Evolutionary conservation across 495 filamentous ascomycete species (phyloP), one percentile per base, ranked within the genome.

Genomic region (Chaetomium cochliodes): DNA sequence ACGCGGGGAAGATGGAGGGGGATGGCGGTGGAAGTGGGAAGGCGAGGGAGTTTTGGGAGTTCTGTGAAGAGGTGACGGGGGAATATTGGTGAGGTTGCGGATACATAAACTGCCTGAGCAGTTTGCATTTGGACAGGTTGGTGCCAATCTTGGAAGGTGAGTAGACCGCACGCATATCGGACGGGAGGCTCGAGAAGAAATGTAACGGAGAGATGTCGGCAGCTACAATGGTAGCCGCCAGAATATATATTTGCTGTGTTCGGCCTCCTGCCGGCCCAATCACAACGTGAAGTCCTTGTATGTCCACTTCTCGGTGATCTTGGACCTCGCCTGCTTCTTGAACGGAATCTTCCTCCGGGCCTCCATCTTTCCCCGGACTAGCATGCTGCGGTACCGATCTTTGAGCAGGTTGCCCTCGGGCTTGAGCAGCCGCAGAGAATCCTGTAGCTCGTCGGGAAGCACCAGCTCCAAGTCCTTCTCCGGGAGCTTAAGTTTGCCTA

Each of bases 341-440:
- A 92, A 91, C 46, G 86, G 81, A 60, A 94, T 83, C 12, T 87
- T 86, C 74, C 86, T 89, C 69, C 94, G 81, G 23, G 84, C 82
- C 79, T 98, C 94, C 58, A 98, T 76, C 77, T 94, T 96, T 55
- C 94, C 96, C 65, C 91, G 82, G 30, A 98, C 84, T 49, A 97
- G 80, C 74, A 97, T 81, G 74, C 85, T 97, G 58, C 96, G 84
- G 80, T 96, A 97, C 30, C 94, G 83, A 68, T 98, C 94, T 67
- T 91, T 90, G 69, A 98, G 80, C 44, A 97, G 78, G 69, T 97
- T 96, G 20, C 94, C 94, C 76, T 98, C 93, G 2, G 94, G 94
- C 78, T 96, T 97, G 58, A 98, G 81, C 16, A 88, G 77, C 55
- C 94, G 83, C 39, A 98, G 78, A 5, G 92, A 97, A 63, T 98